These are phyloP conservation scores for Thelonectria olida DNA, from an alignment of 2,329 filamentous ascomycete genomes.

Conservation along the genomic window DNA sequence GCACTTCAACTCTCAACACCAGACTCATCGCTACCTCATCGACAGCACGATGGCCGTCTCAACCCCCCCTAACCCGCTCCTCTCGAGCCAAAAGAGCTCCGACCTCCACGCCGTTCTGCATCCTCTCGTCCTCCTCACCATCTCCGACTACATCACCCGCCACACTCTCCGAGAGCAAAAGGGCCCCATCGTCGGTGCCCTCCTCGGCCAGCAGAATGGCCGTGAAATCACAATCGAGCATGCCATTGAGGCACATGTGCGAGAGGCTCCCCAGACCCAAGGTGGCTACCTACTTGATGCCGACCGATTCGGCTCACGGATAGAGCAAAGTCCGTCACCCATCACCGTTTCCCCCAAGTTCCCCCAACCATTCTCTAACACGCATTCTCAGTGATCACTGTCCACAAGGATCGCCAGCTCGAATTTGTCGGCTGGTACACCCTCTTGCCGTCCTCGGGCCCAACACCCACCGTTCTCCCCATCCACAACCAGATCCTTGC, in stretches of 20 bases:
- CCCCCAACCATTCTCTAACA: conserved; percentile 2
- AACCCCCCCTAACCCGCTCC: conserved; percentile 62
- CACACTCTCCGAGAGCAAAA: conserved; percentile 80
- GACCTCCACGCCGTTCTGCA: conserved; percentile 88
- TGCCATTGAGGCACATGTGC: conserved; percentile 83
- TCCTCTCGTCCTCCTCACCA: conserved; percentile 92
- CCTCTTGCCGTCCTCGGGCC: conserved; percentile 76
- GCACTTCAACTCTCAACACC: no score
- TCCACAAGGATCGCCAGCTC: conserved; percentile 84
- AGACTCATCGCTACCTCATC: background rate
- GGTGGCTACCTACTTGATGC: conserved; percentile 71
- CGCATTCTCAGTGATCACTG: conserved; percentile 77
- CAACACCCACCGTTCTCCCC: conserved; percentile 72
- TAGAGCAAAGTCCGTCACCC: conserved; percentile 79
- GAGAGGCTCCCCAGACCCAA: conserved; percentile 53
- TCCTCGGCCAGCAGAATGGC: conserved; percentile 93
- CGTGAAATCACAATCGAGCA: conserved; percentile 91
- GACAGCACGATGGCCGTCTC: conserved; percentile 57
- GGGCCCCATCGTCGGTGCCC: conserved; percentile 83
- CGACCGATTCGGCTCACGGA: conserved; percentile 77
- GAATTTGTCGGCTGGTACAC: conserved; percentile 95
- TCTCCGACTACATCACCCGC: conserved; percentile 95
- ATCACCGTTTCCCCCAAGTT: background rate
- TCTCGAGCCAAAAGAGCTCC: conserved; percentile 73
- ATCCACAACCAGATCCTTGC: conserved; percentile 82